Conservation (phyloP, 2,329 filamentous ascomycete species). For the Fusarium robinianum region DNA sequence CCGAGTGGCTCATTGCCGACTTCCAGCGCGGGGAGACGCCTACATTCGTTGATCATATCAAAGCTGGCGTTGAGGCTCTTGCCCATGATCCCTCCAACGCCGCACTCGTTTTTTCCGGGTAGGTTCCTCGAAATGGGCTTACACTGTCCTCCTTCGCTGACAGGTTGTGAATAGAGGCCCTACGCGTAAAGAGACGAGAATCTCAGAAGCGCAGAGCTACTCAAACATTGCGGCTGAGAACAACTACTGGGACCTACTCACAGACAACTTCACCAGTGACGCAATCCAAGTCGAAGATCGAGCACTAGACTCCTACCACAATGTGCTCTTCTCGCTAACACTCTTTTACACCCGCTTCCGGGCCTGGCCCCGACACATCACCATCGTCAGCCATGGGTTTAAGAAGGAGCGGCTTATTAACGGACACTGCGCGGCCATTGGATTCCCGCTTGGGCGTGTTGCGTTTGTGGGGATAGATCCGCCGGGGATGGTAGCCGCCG, state of each 20-base stretch:
- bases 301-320: conserved; percentile 85
- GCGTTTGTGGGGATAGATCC: conserved; percentile 69
- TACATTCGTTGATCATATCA: conserved; percentile 78
- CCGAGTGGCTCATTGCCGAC: conserved; percentile 72
- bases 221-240: conserved; percentile 55
- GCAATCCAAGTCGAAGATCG: conserved; percentile 65
- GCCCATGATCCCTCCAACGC: conserved; percentile 47
- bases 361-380: conserved; percentile 61
- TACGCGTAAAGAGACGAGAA: conserved; percentile 60
- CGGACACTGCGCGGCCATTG: conserved; percentile 67
- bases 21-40: conserved; percentile 80
- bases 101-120: conserved; percentile 76
- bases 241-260: conserved; percentile 50
- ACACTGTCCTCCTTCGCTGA: not conserved
- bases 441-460: conserved; percentile 52
- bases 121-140: conserved; percentile 21
- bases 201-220: conserved; percentile 69
- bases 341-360: conserved; percentile 49
- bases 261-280: conserved; percentile 9
- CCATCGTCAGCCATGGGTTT: conserved; percentile 71
- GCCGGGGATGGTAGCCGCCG: conserved; percentile 46
- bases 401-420: conserved; percentile 66
- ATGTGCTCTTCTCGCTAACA: conserved; percentile 74
- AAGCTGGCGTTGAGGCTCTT: conserved; percentile 63
- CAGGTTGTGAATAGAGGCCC: conserved; percentile 58